These are phyloP conservation scores for Apiotrichum gracile DNA, from an alignment of 1,284 basidiomycete genomes.

Conservation along the genomic window DNA sequence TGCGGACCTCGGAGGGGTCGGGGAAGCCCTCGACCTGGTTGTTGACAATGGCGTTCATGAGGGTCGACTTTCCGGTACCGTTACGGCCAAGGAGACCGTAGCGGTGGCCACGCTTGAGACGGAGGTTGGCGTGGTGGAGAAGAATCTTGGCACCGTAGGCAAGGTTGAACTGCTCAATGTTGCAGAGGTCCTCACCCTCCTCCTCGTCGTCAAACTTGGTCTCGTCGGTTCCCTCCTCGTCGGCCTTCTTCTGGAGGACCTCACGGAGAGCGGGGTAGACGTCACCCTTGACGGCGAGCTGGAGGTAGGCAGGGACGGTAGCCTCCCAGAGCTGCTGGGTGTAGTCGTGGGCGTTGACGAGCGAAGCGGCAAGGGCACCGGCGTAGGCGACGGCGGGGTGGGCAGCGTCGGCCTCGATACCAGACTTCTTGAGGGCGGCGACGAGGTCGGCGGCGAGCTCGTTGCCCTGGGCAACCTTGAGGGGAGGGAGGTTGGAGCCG, in stretches of 20 bases:
- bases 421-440: slow-evolving; percentile 73
- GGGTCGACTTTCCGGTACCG: slow-evolving; percentile 96
- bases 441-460: slow-evolving; percentile 62
- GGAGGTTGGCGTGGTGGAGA: slow-evolving; percentile 90
- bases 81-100: slow-evolving; percentile 98
- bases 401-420: slow-evolving; percentile 59
- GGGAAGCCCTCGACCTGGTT: slow-evolving; percentile 98
- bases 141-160: slow-evolving; percentile 98
- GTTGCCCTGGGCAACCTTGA: slow-evolving; percentile 66
- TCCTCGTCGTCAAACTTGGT: slow-evolving; percentile 82
- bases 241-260: slow-evolving; percentile 82
- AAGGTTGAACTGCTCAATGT: slow-evolving; percentile 83
- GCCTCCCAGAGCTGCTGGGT: slow-evolving; percentile 81
- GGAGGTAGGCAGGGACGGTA: slow-evolving; percentile 67
- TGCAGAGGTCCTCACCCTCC: slow-evolving; percentile 96
- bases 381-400: slow-evolving; percentile 66
- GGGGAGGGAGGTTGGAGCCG: slow-evolving; percentile 79
- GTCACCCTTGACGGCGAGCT: slow-evolving; percentile 61
- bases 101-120: slow-evolving; percentile 96
- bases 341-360: slow-evolving; percentile 86
- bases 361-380: slow-evolving; percentile 70
- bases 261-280: slow-evolving; percentile 67
- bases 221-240: slow-evolving; percentile 68
- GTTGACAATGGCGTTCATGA: slow-evolving; percentile 95
- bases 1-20: slow-evolving; percentile 76